Base-by-base conservation (phyloP, 208 protist species). In the Trypanosoma platydactyli region DNA sequence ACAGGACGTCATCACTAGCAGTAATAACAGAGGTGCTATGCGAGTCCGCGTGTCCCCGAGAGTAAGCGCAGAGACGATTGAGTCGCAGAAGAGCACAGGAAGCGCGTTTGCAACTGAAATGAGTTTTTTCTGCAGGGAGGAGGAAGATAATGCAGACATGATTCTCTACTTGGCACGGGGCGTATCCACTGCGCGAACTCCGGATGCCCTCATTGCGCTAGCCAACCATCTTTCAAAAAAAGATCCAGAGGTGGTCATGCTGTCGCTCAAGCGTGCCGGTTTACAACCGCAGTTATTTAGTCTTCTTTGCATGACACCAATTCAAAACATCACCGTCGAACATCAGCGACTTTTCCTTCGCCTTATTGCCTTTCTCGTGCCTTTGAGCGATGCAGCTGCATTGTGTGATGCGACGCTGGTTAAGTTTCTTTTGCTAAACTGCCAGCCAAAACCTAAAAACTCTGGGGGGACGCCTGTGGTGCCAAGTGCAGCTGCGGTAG, bases 91-190 rank as follows among this genome's bases (percentile, higher is more conserved):
- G 20, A 66, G 57, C 41, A 40, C 42, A 16, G 48, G n/a, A 42
- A 68, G 56, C 22, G 62, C 46, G 15, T 75, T 86, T 63, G 79
- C 71, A 20, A 75, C 79, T 12, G 82, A 92, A 49, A 68, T 95
- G 12, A 75, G 66, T 57, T 63, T 91, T 40, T 77, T 95, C 29
- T 73, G 70, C n/a, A 77, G 82, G 15, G 77, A 80, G 25, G 84
- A 95, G 20, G 89, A 95, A 38, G 80, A 85, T 16, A 29, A 80
- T 42, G 80, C 83, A 1, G 89, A 95, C 57, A 88, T 92, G 81
- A 84, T 66, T 13, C 44, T 89, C 12, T 95, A 92, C 69, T 73
- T 91, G 15, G 71, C 73, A 16, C 60, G 71, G 12, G 57, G 82
- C 0, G 66, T 85, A 0, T 63, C 45, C 2, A 59, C 75, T 15